A percentile compares a stretch with the other conserved stretches of the same genome.
Conservation (phyloP, 352 stramenopile genomes). For the Pythium plurisporium region DNA sequence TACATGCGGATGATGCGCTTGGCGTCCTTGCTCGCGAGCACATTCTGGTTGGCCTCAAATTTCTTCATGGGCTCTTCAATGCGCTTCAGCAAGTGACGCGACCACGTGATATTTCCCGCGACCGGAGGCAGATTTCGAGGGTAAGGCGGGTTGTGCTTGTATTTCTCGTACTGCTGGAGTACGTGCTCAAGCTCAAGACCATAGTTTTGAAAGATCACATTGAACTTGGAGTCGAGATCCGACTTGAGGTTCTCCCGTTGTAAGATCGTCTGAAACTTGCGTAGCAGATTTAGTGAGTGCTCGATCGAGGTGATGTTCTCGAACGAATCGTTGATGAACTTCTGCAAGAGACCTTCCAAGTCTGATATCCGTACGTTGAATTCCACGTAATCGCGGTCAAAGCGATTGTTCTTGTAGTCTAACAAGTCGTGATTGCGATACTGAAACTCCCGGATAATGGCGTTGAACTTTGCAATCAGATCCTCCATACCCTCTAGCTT, state of each 20-base stretch:
- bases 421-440: constrained; percentile 96
- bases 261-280: constrained; percentile 97
- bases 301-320: constrained; percentile 98
- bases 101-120: constrained; percentile 98
- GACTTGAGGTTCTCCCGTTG: constrained; percentile 98
- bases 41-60: constrained; percentile 98
- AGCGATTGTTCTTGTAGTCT: constrained; percentile 98
- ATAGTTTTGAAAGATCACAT: constrained; percentile 99
- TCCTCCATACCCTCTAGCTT: constrained; percentile 92
- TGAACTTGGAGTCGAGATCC: constrained; percentile 98
- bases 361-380: constrained; percentile 96
- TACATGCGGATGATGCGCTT: constrained; percentile 99
- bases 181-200: constrained; percentile 97
- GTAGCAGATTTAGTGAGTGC: constrained; percentile 94
- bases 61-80: constrained; percentile 99
- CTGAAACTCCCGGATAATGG: constrained; percentile 96
- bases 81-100: constrained; percentile 95
- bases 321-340: constrained; percentile 99
- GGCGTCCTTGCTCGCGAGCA: constrained; percentile 95
- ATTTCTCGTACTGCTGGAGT: constrained; percentile 97
- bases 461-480: constrained; percentile 92
- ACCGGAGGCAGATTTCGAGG: constrained; percentile 96
- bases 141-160: constrained; percentile 97
- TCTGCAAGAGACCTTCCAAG: constrained; percentile 94
- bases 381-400: constrained; percentile 96